Evolutionary conservation across 1,139 yeast genomes (phyloP), one percentile per base, ranked within the genome.

Genomic region (Geotrichum siamense): DNA sequence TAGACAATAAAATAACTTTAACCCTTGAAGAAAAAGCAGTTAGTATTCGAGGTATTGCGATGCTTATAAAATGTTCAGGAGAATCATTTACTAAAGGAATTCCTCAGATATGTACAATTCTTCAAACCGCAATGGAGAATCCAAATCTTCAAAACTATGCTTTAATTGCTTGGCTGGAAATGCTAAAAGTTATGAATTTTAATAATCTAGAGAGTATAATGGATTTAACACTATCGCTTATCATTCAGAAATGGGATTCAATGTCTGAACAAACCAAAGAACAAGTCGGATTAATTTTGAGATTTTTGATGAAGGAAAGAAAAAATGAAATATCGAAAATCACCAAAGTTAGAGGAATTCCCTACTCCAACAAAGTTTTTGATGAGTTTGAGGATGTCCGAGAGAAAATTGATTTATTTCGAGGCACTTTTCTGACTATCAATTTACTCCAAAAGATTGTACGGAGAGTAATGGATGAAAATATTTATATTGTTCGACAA

Each of bases 51-150:
- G 96, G 95, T 0, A 74, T 91, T 31, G 76, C 79, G 37, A 77
- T 81, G 51, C 64, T 89, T 31, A 76, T 85, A 17, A 69, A 71
- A 41, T 71, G 78, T n/a, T 71, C 83, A 23, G 77, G 79, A 3
- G 60, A 70, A 3, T 73, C 81, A 1, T 76, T 85, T 15, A 76
- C 82, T 2, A 75, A 86, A 3, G 91, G 94, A 0, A 67, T 89
- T 28, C 95, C 96, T 0, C 98, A 91, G 58, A 75, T 93, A 3
- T 81, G 87, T 47, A 82, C 94, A 1, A 83, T 94, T 54, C 65
- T 93, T 16, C 96, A 87, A 57, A 78, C 91, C 0, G 82, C 93
- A 0, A 63, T 89, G 26, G 89, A 81, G 32, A 74, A 73, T 19
- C 64, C 72, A 0, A 78, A 76, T 25, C 71, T 87, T 21, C 81